These are phyloP conservation scores for Malassezia restricta DNA, from an alignment of 1,284 basidiomycete species.

Conservation along the genomic window DNA sequence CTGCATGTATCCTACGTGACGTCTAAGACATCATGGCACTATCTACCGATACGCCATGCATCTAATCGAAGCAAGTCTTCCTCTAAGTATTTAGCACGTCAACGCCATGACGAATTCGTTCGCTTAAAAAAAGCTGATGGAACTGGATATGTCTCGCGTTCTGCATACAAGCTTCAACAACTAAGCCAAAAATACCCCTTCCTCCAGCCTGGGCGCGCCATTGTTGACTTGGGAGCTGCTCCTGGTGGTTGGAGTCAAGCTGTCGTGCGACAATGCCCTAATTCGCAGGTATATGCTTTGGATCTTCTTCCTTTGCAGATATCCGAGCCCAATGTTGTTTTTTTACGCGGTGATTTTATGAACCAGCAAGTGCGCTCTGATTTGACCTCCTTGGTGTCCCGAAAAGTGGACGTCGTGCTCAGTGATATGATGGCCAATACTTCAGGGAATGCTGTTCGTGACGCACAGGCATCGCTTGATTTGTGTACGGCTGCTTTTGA, in stretches of 20 bases:
- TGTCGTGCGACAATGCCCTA: constrained; percentile 1
- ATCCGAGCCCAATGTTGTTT: constrained; percentile 1
- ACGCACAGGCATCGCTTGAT: constrained; percentile 14
- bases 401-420: constrained; percentile 26
- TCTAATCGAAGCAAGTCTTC: constrained; percentile 4
- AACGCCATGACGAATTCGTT: constrained; percentile 10
- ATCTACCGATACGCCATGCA: neutral
- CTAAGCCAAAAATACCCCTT: constrained; percentile 27
- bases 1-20: too few species aligned
- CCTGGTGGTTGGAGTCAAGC: constrained; percentile 40
- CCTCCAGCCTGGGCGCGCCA: constrained; percentile 18
- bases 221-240: constrained; percentile 37
- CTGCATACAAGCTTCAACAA: constrained; percentile 37
- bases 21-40: too few species aligned
- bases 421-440: constrained; percentile 39
- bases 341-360: constrained; percentile 32
- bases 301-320: constrained; percentile 22
- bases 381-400: constrained; percentile 10
- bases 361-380: constrained; percentile 11
- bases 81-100: constrained; percentile 2
- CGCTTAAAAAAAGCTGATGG: constrained; percentile 1
- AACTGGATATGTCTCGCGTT: constrained; percentile 22
- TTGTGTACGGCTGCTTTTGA: constrained; percentile 13
- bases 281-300: constrained; percentile 21
- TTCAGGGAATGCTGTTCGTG: constrained; percentile 4